These are phyloP conservation scores for Russula abietina DNA, from an alignment of 768 basidiomycete genomes.

Conservation along the genomic window DNA sequence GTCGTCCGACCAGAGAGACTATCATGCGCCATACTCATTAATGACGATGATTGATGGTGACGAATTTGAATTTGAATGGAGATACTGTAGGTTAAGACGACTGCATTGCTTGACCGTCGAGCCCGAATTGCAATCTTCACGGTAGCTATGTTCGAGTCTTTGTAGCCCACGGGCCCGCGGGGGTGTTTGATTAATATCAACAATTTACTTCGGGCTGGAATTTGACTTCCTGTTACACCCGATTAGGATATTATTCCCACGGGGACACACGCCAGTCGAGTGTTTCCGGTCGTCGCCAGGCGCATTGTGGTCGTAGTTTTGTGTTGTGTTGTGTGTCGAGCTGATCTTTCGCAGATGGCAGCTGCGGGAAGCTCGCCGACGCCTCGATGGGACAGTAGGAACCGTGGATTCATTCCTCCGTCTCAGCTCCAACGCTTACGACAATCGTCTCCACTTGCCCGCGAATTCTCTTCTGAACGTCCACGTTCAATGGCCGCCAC, in stretches of 20 bases:
- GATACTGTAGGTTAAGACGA: not conserved
- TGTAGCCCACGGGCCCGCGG: not conserved
- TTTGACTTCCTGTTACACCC: not conserved
- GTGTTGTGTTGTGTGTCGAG: not conserved
- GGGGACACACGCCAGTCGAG: not conserved
- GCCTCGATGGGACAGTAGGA: conserved; percentile 36
- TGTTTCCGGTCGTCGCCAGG: not conserved
- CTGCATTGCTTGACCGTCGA: not conserved
- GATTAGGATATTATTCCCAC: not conserved
- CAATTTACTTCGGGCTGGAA: not conserved
- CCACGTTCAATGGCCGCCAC: conserved; percentile 16
- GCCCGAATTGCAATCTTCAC: not conserved
- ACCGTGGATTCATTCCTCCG: conserved; percentile 35
- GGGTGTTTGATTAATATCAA: not conserved
- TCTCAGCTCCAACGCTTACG: conserved; percentile 32
- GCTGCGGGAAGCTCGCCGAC: conserved; percentile 26
- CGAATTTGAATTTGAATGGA: not conserved
- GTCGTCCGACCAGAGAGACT: not conserved
- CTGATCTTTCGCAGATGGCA: conserved; percentile 9
- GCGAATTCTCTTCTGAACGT: conserved; percentile 23
- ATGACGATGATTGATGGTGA: not conserved
- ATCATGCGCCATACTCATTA: not conserved
- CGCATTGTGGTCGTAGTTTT: not conserved
- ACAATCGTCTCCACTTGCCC: conserved; percentile 29
- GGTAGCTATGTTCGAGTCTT: not conserved